Evolutionary conservation across 768 basidiomycete genomes (phyloP).

Genomic region (Russula lepida): DNA sequence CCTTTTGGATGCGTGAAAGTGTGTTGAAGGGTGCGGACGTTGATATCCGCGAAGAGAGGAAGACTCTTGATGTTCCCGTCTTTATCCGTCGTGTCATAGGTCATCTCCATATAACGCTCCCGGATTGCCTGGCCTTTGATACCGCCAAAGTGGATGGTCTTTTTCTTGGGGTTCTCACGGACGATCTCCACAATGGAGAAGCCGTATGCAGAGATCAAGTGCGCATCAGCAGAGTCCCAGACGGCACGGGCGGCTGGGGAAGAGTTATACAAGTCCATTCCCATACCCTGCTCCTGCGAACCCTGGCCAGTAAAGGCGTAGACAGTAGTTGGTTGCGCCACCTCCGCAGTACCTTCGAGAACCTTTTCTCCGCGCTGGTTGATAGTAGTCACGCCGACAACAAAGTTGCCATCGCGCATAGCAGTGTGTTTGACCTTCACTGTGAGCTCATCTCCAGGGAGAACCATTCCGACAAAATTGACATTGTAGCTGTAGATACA

Average conservation of each 20-base stretch:
- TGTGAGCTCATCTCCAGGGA: slow-evolving; percentile 78
- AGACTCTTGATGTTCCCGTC: slow-evolving; percentile 94
- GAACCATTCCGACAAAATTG: slow-evolving; percentile 94
- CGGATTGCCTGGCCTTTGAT: slow-evolving; percentile 98
- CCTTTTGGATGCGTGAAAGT: slow-evolving; percentile 98
- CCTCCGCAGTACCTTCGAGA: slow-evolving; percentile 85
- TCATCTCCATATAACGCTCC: slow-evolving; percentile 99
- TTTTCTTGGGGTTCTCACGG: slow-evolving; percentile 95
- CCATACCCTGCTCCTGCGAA: slow-evolving; percentile 97
- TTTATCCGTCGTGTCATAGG: slow-evolving; percentile 94
- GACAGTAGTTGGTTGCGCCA: slow-evolving; percentile 83
- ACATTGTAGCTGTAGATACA: slow-evolving; percentile 66
- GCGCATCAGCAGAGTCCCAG: slow-evolving; percentile 94
- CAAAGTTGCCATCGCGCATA: slow-evolving; percentile 90
- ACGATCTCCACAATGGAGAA: slow-evolving; percentile 99
- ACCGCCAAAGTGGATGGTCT: slow-evolving; percentile 98
- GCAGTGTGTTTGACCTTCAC: slow-evolving; percentile 85
- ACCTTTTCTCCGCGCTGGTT: slow-evolving; percentile 88
- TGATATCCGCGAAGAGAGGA: slow-evolving; percentile 93
- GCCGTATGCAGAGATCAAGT: slow-evolving; percentile 89
- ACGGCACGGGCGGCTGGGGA: slow-evolving; percentile 93
- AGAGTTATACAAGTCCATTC: slow-evolving; percentile 93
- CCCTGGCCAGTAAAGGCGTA: slow-evolving; percentile 99
- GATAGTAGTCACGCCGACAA: slow-evolving; percentile 79
- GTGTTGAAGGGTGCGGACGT: slow-evolving; percentile 88